phyloP scores from a whole-genome alignment of 192 early-diverging fungal species.

The Gorgonomyces haynaldii region DNA sequence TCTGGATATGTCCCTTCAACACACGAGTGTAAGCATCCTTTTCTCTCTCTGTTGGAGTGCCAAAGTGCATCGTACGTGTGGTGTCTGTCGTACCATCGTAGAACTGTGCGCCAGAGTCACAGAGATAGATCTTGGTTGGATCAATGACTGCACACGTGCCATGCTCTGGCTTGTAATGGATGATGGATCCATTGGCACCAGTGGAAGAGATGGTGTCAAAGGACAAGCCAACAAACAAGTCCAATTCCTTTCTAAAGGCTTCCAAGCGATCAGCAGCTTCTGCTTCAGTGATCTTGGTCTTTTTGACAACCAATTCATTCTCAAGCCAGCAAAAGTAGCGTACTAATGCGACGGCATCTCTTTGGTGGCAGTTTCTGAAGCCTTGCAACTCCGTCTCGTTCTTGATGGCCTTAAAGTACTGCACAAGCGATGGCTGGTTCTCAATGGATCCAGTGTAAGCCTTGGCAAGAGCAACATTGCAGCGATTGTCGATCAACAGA shows the following conservation, averaged over 20 bases:
- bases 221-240: conserved; percentile 74
- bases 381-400: conserved; percentile 82
- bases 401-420: conserved; percentile 83
- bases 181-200: conserved; percentile 93
- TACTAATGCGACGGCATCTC: conserved; percentile 81
- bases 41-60: conserved; percentile 68
- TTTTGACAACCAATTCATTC: conserved; percentile 62
- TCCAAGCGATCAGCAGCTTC: conserved; percentile 80
- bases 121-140: conserved; percentile 71
- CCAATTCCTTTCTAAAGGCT: conserved; percentile 38
- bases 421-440: conserved; percentile 57
- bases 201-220: conserved; percentile 95
- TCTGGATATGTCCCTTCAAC: conserved; percentile 91
- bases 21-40: conserved; percentile 94
- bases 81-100: conserved; percentile 92
- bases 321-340: conserved; percentile 87
- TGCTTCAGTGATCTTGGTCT: conserved; percentile 59
- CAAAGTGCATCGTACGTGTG: conserved; percentile 91
- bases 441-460: conserved; percentile 52
- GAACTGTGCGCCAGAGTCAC: conserved; percentile 96
- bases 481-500: conserved; percentile 51
- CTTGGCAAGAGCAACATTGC: conserved; percentile 61
- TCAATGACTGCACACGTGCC: conserved; percentile 66
- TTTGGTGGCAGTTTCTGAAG: conserved; percentile 80
- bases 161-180: conserved; percentile 90